Evolutionary conservation across 1,139 yeast genomes (phyloP).

Genomic region (Kodamaea suecica): DNA sequence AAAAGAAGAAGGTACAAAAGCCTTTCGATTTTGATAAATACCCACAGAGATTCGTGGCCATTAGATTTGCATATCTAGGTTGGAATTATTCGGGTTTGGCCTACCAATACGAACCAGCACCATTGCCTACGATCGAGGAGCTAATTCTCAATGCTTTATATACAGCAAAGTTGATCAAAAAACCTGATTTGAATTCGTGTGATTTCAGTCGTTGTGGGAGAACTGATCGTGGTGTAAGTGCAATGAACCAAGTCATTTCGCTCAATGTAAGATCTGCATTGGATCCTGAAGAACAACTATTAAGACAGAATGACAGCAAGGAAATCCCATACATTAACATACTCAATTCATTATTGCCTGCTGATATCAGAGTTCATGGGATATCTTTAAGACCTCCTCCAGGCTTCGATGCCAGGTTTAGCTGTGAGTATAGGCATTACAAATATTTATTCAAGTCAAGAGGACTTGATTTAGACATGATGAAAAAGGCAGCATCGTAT

Average conservation of each 20-base stretch:
- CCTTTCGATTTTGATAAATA: conserved; percentile 66
- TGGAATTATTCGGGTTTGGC: conserved; percentile 95
- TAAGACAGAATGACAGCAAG: conserved; percentile 50
- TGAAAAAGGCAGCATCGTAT: conserved; percentile 65
- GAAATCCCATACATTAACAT: conserved; percentile 79
- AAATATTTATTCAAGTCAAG: conserved; percentile 65
- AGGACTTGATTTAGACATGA: conserved; percentile 57
- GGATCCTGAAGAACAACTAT: conserved; percentile 52
- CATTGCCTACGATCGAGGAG: conserved; percentile 85
- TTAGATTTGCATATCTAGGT: conserved; percentile 83
- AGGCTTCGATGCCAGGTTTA: conserved; percentile 88
- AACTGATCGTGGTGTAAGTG: conserved; percentile 96
- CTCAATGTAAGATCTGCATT: conserved; percentile 70
- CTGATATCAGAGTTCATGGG: conserved; percentile 79
- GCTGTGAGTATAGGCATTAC: conserved; percentile 81
- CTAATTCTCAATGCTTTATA: conserved; percentile 67
- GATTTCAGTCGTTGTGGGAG: conserved; percentile 91
- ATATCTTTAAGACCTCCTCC: conserved; percentile 79
- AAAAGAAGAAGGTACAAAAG: conserved; percentile 32
- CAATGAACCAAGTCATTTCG: conserved; percentile 91
- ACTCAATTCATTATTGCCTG: conserved; percentile 73
- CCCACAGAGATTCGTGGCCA: conserved; percentile 68
- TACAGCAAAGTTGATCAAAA: conserved; percentile 63
- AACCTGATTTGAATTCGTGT: conserved; percentile 58
- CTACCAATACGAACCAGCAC: conserved; percentile 69